Conservation (phyloP, 2,329 filamentous ascomycete species). For the Plenodomus lindquistii region DNA sequence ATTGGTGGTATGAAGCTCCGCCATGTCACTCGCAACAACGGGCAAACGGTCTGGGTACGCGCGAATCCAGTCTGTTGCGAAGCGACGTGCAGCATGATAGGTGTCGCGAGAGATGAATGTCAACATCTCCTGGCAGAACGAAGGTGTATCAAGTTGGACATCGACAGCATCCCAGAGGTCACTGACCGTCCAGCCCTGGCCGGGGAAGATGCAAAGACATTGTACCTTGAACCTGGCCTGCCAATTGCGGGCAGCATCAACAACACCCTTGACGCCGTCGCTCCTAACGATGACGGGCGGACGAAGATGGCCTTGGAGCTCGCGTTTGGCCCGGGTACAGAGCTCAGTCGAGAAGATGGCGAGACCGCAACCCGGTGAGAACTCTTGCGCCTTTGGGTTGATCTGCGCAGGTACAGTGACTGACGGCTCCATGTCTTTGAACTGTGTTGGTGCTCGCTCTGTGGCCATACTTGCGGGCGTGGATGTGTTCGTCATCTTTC, state of each 20-base stretch:
- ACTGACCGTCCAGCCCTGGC: constrained; percentile 25
- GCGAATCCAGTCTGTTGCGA: constrained; percentile 26
- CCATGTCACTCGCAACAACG: constrained; percentile 18
- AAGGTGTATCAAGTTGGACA: constrained; percentile 34
- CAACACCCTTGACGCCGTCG: constrained; percentile 18
- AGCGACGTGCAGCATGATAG: constrained; percentile 17
- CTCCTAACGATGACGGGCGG: constrained; percentile 31
- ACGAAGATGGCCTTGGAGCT: constrained; percentile 12
- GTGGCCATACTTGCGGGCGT: background rate
- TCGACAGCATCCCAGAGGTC: constrained; percentile 43
- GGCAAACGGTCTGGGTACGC: constrained; percentile 23
- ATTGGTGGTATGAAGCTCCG: constrained; percentile 17
- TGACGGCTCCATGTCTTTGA: background rate
- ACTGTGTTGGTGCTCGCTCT: background rate
- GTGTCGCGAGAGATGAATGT: constrained; percentile 33
- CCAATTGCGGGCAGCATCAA: constrained; percentile 25
- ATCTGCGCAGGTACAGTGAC: background rate
- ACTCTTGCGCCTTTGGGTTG: constrained; percentile 1
- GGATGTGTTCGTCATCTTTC: background rate
- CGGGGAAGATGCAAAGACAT: constrained; percentile 34
- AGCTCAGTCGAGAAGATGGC: constrained; percentile 39
- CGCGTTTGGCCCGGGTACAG: constrained; percentile 21
- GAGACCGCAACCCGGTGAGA: constrained; percentile 7
- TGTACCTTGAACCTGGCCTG: constrained; percentile 25
- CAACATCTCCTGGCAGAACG: constrained; percentile 34